A percentile compares a stretch with the other conserved stretches of the same genome.
Evolutionary conservation across 192 early-diverging fungal species (phyloP).

Genomic region (Podila horticola): DNA sequence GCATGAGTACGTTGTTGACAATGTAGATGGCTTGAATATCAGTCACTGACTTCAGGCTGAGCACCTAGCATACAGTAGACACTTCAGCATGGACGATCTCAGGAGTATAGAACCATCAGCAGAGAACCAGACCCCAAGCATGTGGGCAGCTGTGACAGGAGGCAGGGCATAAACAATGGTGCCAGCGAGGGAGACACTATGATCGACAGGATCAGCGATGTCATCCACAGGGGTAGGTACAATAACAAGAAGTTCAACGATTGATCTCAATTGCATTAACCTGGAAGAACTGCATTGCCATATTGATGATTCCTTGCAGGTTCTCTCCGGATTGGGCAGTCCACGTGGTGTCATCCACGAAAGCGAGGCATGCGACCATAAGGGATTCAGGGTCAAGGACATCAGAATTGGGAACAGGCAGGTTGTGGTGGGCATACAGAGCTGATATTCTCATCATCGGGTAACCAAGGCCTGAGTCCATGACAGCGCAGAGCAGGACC

Average conservation of each 20-base stretch:
- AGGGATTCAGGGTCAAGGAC: background rate
- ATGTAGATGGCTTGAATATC: constrained; percentile 30
- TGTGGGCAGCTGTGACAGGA: background rate
- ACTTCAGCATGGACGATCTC: constrained; percentile 2
- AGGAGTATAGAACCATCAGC: background rate
- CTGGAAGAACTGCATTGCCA: constrained; percentile 1
- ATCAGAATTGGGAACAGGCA: background rate
- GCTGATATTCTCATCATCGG: background rate
- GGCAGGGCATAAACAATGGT: background rate
- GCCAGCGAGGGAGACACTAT: background rate
- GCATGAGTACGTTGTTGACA: constrained; percentile 32
- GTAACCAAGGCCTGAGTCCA: background rate
- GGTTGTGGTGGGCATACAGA: background rate
- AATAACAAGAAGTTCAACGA: constrained; percentile 16
- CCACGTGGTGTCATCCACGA: constrained; percentile 18
- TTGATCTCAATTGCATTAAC: constrained; percentile 33
- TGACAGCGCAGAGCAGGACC: background rate
- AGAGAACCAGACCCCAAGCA: constrained; percentile 13
- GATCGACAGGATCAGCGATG: background rate
- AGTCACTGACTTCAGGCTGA: constrained; percentile 5
- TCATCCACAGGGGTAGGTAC: background rate
- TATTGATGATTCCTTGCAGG: background rate
- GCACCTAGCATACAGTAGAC: background rate
- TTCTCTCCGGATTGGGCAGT: background rate
- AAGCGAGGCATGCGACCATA: background rate